Evolutionary conservation across 192 early-diverging fungal species (phyloP).

Genomic region (Chytriomyces sp.): DNA sequence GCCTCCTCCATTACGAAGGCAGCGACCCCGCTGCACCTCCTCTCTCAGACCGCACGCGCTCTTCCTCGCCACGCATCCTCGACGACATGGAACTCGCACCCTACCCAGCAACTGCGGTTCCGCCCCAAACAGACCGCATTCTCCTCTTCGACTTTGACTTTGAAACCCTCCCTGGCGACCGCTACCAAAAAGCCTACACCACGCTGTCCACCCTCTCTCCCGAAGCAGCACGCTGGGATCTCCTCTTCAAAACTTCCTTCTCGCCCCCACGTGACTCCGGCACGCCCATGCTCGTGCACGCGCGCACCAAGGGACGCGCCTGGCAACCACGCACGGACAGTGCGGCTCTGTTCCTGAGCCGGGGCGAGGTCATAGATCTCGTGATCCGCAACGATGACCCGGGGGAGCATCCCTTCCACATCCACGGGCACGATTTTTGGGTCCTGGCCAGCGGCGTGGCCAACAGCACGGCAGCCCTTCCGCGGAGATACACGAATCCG

Average conservation of each 20-base stretch:
- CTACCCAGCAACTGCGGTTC: not conserved
- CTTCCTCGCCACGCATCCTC: not conserved
- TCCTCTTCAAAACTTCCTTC: not conserved
- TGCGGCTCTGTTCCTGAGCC: slow-evolving; percentile 54
- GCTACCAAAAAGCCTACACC: slow-evolving; percentile 25
- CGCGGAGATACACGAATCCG: not conserved
- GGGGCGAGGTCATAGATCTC: slow-evolving; percentile 68
- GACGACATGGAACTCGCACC: slow-evolving; percentile 1
- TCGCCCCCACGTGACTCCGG: not conserved
- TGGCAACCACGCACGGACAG: slow-evolving; percentile 54
- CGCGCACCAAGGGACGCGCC: slow-evolving; percentile 2
- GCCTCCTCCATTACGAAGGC: slow-evolving; percentile 17
- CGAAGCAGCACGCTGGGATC: not conserved
- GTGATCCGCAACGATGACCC: slow-evolving; percentile 68
- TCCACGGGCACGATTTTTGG: slow-evolving; percentile 77
- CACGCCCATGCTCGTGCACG: not conserved
- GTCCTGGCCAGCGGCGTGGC: slow-evolving; percentile 61
- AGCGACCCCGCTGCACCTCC: not conserved
- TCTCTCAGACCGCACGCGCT: not conserved
- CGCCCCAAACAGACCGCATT: not conserved
- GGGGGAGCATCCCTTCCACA: slow-evolving; percentile 71
- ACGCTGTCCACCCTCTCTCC: not conserved
- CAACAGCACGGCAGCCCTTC: not conserved
- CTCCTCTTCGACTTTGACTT: slow-evolving; percentile 23
- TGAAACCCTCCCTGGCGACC: not conserved